Conservation (phyloP, 805 yeast genomes). For the Candida loeiensis region DNA sequence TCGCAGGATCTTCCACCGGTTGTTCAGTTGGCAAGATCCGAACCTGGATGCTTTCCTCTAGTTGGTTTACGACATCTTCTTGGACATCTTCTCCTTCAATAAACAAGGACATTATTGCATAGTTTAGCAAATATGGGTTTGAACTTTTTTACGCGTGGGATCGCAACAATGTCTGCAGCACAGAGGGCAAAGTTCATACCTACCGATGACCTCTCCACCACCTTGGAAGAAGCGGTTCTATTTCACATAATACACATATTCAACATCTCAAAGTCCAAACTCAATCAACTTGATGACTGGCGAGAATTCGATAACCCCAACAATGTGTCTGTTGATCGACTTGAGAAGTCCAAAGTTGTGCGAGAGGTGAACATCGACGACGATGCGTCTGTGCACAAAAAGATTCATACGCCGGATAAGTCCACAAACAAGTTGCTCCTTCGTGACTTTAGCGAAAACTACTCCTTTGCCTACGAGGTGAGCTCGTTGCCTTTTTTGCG, state of each 20-base stretch:
- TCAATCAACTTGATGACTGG: conserved; percentile 55
- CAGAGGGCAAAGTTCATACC: neutral
- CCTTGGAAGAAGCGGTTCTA: conserved; percentile 20
- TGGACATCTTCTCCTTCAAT: conserved; percentile 25
- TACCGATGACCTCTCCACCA: neutral
- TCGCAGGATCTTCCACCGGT: conserved; percentile 1
- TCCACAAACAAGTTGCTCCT: conserved; percentile 52
- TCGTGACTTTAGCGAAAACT: conserved; percentile 49
- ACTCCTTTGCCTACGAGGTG: conserved; percentile 55
- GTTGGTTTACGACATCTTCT: neutral
- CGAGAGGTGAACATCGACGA: conserved; percentile 50
- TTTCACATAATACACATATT: conserved; percentile 57
- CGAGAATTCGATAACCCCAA: conserved; percentile 51
- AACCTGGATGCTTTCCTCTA: neutral
- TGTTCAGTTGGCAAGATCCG: neutral
- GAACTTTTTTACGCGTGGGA: neutral
- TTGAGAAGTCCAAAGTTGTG: conserved; percentile 37
- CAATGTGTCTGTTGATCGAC: conserved; percentile 56
- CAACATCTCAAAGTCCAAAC: conserved; percentile 49
- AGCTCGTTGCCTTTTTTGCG: conserved; percentile 48
- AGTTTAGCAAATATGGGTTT: neutral
- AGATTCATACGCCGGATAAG: conserved; percentile 9
- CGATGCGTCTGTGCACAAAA: conserved; percentile 16
- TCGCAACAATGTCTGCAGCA: neutral
- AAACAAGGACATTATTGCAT: conserved; percentile 28